Percentiles rank a stretch among this genome's conserved stretches.
Conservation (phyloP, 768 basidiomycete species). For the Collybia nuda region DNA sequence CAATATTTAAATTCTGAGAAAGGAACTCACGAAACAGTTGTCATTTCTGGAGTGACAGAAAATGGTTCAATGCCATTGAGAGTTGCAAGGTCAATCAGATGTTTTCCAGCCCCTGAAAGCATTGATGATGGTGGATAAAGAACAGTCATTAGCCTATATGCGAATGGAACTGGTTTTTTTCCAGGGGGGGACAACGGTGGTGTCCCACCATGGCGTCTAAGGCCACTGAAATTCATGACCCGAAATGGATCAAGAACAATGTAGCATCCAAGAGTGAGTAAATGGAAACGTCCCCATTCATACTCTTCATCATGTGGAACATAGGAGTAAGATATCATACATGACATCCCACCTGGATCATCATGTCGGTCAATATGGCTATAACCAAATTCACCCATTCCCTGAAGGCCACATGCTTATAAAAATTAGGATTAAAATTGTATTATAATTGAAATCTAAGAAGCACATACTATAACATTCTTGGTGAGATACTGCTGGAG, state of each 20-base stretch:
- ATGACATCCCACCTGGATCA: slow-evolving; percentile 3
- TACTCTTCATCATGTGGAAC: slow-evolving; percentile 6
- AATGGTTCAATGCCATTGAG: slow-evolving; percentile 1
- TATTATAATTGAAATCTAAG: too few relatives aligned
- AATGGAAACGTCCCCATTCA: slow-evolving; percentile 14
- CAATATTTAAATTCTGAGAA: not conserved
- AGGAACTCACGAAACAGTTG: slow-evolving; percentile 2
- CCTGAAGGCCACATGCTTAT: too few relatives aligned
- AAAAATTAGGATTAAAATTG: too few relatives aligned
- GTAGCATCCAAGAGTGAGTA: slow-evolving; percentile 11
- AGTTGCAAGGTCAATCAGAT: not conserved
- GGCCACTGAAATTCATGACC: slow-evolving; percentile 8
- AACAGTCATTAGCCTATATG: slow-evolving; percentile 6
- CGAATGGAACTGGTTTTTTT: not conserved
- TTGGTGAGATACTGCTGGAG: not conserved
- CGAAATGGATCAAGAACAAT: slow-evolving; percentile 1
- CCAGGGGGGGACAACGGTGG: slow-evolving; percentile 9
- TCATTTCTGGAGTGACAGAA: slow-evolving; percentile 7
- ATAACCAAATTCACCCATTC: slow-evolving; percentile 10
- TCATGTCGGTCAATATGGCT: slow-evolving; percentile 10
- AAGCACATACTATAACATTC: too few relatives aligned
- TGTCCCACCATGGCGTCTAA: slow-evolving; percentile 13
- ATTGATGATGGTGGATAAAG: slow-evolving; percentile 13
- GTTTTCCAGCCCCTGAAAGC: slow-evolving; percentile 6
- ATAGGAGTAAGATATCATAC: slow-evolving; percentile 9